Conservation (phyloP, 768 basidiomycete genomes). For the Albatrellus ellisii region DNA sequence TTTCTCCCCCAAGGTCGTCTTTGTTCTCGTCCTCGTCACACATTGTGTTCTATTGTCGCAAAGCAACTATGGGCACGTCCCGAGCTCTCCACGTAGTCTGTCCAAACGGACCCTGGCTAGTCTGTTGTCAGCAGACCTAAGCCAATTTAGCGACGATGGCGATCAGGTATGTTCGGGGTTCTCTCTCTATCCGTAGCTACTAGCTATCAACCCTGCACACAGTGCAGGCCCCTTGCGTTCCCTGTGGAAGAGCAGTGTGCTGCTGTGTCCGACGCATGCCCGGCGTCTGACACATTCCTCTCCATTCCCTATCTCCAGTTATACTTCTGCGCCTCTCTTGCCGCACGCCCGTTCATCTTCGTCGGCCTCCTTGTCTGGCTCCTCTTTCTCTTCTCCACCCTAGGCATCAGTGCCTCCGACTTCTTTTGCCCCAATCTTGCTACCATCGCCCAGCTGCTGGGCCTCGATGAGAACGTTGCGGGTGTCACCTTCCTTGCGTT, state of each 20-base stretch:
- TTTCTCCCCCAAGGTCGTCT: no score
- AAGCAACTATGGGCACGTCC: no score
- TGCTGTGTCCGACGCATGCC: slow-evolving; percentile 48
- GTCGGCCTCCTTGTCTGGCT: slow-evolving; percentile 62
- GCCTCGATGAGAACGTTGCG: slow-evolving; percentile 85
- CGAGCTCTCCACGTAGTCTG: no score
- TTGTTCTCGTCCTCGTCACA: no score
- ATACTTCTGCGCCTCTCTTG: slow-evolving; percentile 55
- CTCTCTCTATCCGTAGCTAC: no score
- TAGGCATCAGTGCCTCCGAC: slow-evolving; percentile 90
- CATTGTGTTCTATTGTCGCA: no score
- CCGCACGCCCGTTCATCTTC: slow-evolving; percentile 50
- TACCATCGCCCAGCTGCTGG: slow-evolving; percentile 74
- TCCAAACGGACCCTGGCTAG: no score
- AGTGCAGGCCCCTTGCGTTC: slow-evolving; percentile 58
- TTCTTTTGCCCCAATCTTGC: slow-evolving; percentile 97
- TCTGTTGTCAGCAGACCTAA: no score
- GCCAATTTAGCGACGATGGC: no score
- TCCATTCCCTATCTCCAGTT: slow-evolving; percentile 51
- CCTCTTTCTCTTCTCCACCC: slow-evolving; percentile 86
- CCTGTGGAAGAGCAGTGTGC: slow-evolving; percentile 45
- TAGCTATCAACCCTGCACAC: slow-evolving; percentile 1
- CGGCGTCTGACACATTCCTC: slow-evolving; percentile 47
- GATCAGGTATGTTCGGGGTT: no score
- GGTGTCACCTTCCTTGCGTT: slow-evolving; percentile 96